These are phyloP conservation scores for Prinsepia uniflora DNA, from an alignment of 306 rosid genomes.

Conservation along the genomic window DNA sequence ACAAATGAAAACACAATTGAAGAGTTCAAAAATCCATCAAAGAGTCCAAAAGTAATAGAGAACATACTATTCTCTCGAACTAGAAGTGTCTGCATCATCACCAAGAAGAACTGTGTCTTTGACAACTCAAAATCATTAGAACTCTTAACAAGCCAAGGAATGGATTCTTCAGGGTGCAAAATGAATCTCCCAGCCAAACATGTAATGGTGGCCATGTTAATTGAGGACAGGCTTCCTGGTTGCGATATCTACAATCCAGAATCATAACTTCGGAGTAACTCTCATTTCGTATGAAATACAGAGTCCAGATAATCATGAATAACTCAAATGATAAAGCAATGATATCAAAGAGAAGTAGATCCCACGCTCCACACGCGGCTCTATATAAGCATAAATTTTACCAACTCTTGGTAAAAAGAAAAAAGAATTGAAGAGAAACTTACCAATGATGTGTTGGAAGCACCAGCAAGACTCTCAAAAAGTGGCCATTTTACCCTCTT, in stretches of 20 bases:
- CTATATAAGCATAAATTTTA: background rate
- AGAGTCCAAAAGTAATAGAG: constrained; percentile 5
- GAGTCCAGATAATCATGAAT: background rate
- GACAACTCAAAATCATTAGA: constrained; percentile 54
- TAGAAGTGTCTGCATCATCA: constrained; percentile 56
- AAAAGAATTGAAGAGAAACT: constrained; percentile 21
- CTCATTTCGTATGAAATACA: background rate
- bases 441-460: constrained; percentile 45
- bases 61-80: constrained; percentile 40
- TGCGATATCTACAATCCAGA: constrained; percentile 38
- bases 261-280: constrained; percentile 8
- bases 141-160: constrained; percentile 53
- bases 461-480: constrained; percentile 48
- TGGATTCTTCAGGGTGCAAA: constrained; percentile 43
- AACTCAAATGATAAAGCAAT: constrained; percentile 1
- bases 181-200: constrained; percentile 60
- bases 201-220: constrained; percentile 54
- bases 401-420: background rate
- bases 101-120: constrained; percentile 57
- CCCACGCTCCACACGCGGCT: background rate
- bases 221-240: constrained; percentile 45
- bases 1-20: constrained; percentile 6
- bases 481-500: constrained; percentile 69
- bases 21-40: background rate
- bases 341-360: background rate